Base-by-base conservation (phyloP, 1,139 yeast species). In the Wickerhamiella infanticola region DNA sequence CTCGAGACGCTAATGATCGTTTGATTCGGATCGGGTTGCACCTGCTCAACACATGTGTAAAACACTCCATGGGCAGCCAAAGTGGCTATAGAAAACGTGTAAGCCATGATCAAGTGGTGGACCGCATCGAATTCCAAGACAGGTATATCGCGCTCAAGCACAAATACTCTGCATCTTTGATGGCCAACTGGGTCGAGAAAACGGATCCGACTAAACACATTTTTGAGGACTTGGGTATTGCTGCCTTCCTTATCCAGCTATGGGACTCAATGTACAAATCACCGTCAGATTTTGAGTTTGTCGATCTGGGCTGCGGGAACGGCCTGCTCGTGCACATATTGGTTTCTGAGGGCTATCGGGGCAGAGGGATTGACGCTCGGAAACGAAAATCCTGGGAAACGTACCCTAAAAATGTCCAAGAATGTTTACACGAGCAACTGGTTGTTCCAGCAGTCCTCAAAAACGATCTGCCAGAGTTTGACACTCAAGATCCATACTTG, bases 171-270 rank as follows among this genome's bases (percentile, higher is more conserved):
- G 75, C 79, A 39, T 64, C 67, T 24, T 64, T 88, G 46, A 88
- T 86, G n/a, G 81, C 79, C 38, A 74, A 72, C 54, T 90, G 98
- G 98, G 77, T 72, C 24, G 98, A 90, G 62, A 78, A 80, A 41
- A 90, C 98, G 1, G 96, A 90, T 62, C 97, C 97, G 1, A 75
- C 79, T 55, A 90, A 90, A 61, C 98, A 90, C 63, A 97, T 88
- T 0, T 90, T 88, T 65, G 98, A 90, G 66, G 98, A 90, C 60
- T 73, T 90, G 47, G 94, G 95, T 1, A 88, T 90, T 54, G 97
- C 97, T 0, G 95, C 97, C 0, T 90, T 88, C 56, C 67, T 90
- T 49, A 81, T 88, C n/a, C 95, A 84, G 60, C 70, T 84, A 37
- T 88, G 97, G 97, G 66, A 65, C 5, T 66, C 71, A 41, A 74